A percentile compares a stretch with the other conserved stretches of the same genome.
Evolutionary conservation across 345 rosid genomes (phyloP).

Genomic region (Lepidium aucheri): DNA sequence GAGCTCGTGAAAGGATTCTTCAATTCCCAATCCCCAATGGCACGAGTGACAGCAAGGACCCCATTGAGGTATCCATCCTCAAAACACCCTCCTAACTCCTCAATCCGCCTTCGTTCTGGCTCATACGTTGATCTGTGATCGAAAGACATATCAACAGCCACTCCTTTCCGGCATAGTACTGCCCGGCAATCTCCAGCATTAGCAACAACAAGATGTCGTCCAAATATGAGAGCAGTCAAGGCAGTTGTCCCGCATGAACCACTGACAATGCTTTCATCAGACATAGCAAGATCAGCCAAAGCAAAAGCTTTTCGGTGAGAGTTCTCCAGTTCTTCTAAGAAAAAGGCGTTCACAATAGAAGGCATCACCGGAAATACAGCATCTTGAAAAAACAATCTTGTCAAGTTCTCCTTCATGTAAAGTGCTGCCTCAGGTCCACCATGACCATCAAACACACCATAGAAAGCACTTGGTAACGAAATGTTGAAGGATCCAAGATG

Average conservation of each 20-base stretch:
- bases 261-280: conserved; percentile 40
- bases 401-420: conserved; percentile 72
- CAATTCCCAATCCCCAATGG: conserved; percentile 71
- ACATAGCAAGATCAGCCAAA: conserved; percentile 64
- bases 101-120: conserved; percentile 49
- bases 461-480: conserved; percentile 50
- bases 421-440: conserved; percentile 70
- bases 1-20: conserved; percentile 33
- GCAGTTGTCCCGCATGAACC: conserved; percentile 84
- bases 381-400: conserved; percentile 72
- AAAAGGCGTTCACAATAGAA: conserved; percentile 1
- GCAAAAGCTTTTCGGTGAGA: conserved; percentile 58
- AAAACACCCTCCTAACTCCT: conserved; percentile 59
- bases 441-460: conserved; percentile 90
- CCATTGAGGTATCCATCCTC: conserved; percentile 73
- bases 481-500: conserved; percentile 35
- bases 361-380: conserved; percentile 50
- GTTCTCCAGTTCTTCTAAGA: conserved; percentile 49
- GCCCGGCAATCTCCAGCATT: conserved; percentile 94
- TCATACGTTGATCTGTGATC: conserved; percentile 67
- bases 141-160: conserved; percentile 57
- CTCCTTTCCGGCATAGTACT: conserved; percentile 58
- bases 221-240: conserved; percentile 73
- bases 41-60: conserved; percentile 61
- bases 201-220: conserved; percentile 71